Evolutionary conservation across 495 filamentous ascomycete species (phyloP).

Genomic region (Xylaria intraflava): DNA sequence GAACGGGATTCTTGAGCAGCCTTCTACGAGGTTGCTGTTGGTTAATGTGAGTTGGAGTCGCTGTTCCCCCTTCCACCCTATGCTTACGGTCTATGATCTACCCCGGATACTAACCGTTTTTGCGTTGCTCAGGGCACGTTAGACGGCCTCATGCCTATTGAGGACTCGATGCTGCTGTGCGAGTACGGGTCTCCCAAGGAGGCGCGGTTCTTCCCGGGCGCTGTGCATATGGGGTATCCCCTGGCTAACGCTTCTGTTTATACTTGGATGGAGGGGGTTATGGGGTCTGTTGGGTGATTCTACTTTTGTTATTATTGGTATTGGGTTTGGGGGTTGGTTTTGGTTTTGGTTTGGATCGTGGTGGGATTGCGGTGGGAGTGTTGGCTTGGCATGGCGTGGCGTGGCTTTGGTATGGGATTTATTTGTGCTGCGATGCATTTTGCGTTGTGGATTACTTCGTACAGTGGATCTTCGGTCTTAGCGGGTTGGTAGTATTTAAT

Average conservation of each 20-base stretch:
- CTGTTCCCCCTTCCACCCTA: slow-evolving; percentile 25
- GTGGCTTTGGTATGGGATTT: too few relatives aligned
- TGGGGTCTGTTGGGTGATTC: slow-evolving; percentile 15
- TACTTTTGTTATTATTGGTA: neutral
- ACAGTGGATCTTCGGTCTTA: too few relatives aligned
- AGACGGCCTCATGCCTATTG: slow-evolving; percentile 71
- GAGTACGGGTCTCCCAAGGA: slow-evolving; percentile 71
- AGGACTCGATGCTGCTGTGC: slow-evolving; percentile 62
- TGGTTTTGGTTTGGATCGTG: too few relatives aligned
- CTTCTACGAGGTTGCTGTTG: slow-evolving; percentile 57
- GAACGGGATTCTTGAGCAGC: slow-evolving; percentile 58
- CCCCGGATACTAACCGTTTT: slow-evolving; percentile 10
- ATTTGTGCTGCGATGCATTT: too few relatives aligned
- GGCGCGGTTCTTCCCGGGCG: slow-evolving; percentile 54
- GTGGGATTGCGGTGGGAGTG: too few relatives aligned
- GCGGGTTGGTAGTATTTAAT: too few relatives aligned
- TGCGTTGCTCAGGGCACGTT: slow-evolving; percentile 47
- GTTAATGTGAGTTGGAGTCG: slow-evolving; percentile 45
- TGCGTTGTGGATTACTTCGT: too few relatives aligned
- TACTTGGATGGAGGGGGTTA: slow-evolving; percentile 50
- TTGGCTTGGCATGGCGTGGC: too few relatives aligned
- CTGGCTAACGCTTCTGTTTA: slow-evolving; percentile 46
- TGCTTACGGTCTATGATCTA: neutral
- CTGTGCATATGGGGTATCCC: slow-evolving; percentile 63
- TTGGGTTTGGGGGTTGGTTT: too few relatives aligned